These are phyloP conservation scores for Fusarium bulbicola DNA, from an alignment of 2,329 filamentous ascomycete species.

Conservation along the genomic window DNA sequence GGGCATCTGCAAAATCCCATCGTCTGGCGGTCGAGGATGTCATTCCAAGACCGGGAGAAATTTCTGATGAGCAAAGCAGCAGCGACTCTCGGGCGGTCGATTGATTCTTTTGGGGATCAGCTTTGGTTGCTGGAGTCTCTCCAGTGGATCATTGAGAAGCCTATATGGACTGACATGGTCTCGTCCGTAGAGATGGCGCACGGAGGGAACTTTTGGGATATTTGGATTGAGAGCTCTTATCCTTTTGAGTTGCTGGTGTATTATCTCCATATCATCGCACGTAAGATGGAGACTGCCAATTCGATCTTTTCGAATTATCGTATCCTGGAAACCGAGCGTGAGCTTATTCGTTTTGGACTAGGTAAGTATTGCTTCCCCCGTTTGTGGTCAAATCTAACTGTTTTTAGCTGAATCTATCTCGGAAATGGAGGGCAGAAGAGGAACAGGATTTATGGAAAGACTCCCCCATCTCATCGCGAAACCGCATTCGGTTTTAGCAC, in stretches of 20 bases:
- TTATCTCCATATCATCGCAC: neutral
- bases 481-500: neutral
- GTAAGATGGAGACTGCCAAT: neutral
- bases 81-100: neutral
- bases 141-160: neutral
- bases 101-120: neutral
- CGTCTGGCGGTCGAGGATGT: neutral
- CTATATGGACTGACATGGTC: neutral
- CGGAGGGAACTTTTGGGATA: neutral
- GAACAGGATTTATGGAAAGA: neutral
- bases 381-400: rapidly evolving
- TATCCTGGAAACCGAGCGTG: neutral
- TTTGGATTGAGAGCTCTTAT: neutral
- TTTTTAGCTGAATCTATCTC: neutral
- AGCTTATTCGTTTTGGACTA: neutral
- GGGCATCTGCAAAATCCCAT: neutral
- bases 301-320: neutral
- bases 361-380: rapidly evolving
- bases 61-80: neutral
- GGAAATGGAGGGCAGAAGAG: neutral
- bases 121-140: neutral
- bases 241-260: neutral
- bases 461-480: neutral
- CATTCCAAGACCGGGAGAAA: neutral
- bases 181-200: neutral